These are phyloP conservation scores for Solanum stenotomum DNA, from an alignment of 257 asterid species.

Conservation along the genomic window DNA sequence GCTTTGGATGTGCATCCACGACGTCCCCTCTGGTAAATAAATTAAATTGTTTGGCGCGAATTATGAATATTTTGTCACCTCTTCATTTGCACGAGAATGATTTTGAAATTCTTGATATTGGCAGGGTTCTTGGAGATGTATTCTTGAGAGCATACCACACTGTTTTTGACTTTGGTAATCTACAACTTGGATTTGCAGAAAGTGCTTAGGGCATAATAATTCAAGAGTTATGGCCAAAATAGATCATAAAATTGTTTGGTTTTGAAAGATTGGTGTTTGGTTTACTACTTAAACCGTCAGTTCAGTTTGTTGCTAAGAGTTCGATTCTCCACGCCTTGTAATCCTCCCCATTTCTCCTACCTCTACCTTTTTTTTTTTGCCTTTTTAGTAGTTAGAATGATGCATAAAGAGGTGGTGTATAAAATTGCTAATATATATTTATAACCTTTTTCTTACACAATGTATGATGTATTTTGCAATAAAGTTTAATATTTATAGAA, in stretches of 20 bases:
- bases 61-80: background rate
- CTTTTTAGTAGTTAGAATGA: background rate
- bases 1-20: slow-evolving; percentile 21
- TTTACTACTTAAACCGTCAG: background rate
- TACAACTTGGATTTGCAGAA: slow-evolving; percentile 21
- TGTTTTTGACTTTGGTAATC: slow-evolving; percentile 23
- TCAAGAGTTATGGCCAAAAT: background rate
- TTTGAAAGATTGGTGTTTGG: background rate
- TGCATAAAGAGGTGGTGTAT: background rate
- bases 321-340: background rate
- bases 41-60: background rate
- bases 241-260: background rate
- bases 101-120: background rate
- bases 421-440: background rate
- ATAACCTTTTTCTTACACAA: background rate
- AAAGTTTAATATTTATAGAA: background rate
- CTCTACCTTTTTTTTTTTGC: background rate
- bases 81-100: background rate
- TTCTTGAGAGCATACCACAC: slow-evolving; percentile 30
- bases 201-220: background rate
- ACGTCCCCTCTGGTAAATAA: slow-evolving; percentile 19
- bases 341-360: background rate
- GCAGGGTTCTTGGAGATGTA: slow-evolving; percentile 26
- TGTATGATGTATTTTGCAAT: background rate
- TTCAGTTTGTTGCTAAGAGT: background rate